Evolutionary conservation across 805 yeast genomes (phyloP), one percentile per base, ranked within the genome.

Genomic region (Kodamaea jinghongensis): DNA sequence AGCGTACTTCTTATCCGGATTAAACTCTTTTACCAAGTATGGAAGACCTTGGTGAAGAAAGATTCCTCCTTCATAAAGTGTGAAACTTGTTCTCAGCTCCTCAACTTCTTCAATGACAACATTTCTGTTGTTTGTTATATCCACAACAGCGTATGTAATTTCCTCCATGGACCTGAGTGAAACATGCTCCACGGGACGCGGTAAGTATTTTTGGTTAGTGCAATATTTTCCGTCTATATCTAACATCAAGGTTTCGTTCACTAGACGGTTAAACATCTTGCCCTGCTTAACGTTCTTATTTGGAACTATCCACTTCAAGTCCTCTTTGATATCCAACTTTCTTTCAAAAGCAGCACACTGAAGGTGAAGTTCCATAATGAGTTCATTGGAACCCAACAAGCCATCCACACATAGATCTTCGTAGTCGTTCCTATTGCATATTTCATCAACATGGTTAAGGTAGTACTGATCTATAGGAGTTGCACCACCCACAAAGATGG

Each of bases 281-380:
- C 37, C 39, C 13, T 44, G 43, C 6, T 43, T 42, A 16, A 47
- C 31, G 2, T 46, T 35, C 4, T 55, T 53, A 15, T 56, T 54
- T 16, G 65, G 62, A 2, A 74, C 73, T 56, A 91, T 86, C 64
- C 78, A 86, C 37, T 58, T 55, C 2, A 58, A 48, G 47, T 87
- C 96, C 3, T 63, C 55, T 1, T 66, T 70, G 8, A 78, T 50
- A 23, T 58, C 58, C 6, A 91, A 65, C 0, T 96, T 93, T 17
- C 77, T 50, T 54, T 91, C 98, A 58, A 78, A 85, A 0, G 96
- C 96, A 0, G 98, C 96, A 70, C 98, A 93, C 54, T 90, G 98
- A 15, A 90, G 58, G 65, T 93, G 99, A 28, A 84, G 81, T 46
- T 86, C 91, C 44, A 86, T 55, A 1, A 90, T 77, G 34, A 65